A percentile compares a stretch with the other conserved stretches of the same genome.
Evolutionary conservation across 1,284 basidiomycete genomes (phyloP).

Genomic region (Trametes pubescens): DNA sequence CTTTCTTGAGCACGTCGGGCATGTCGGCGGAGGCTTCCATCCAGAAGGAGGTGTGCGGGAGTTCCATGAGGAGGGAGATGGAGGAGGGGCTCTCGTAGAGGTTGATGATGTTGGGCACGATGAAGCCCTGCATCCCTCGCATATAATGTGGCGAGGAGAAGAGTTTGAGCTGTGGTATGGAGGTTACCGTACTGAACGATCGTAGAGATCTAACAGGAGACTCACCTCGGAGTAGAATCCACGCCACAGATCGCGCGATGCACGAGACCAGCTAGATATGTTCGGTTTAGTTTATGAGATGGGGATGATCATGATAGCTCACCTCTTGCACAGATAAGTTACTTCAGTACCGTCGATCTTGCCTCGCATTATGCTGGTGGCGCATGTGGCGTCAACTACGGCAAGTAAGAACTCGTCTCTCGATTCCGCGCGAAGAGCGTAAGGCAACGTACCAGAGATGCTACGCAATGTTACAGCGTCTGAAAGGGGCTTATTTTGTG

Average conservation of each 20-base stretch:
- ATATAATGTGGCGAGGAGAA: conserved; percentile 58
- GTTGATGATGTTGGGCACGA: conserved; percentile 62
- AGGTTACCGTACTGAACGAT: neutral
- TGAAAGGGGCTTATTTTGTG: neutral
- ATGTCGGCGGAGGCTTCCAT: conserved; percentile 37
- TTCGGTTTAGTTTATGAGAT: neutral
- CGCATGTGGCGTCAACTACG: conserved; percentile 35
- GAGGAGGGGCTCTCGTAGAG: conserved; percentile 50
- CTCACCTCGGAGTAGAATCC: conserved; percentile 37
- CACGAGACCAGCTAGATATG: conserved; percentile 32
- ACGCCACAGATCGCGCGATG: conserved; percentile 18
- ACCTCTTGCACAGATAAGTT: conserved; percentile 59
- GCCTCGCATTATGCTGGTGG: conserved; percentile 39
- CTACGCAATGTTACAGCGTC: neutral
- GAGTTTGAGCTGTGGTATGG: conserved; percentile 42
- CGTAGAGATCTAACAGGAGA: neutral
- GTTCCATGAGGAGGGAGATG: conserved; percentile 49
- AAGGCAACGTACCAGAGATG: neutral
- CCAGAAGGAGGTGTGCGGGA: conserved; percentile 39
- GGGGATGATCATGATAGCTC: conserved; percentile 28
- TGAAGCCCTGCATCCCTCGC: conserved; percentile 57
- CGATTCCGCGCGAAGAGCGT: neutral
- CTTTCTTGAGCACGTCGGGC: conserved; percentile 36
- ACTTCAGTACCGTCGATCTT: conserved; percentile 42
- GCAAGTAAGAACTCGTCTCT: neutral